Percentiles rank a stretch among this genome's conserved stretches.
phyloP scores from a whole-genome alignment of 305 asterid species.

The Striga hermonthica region DNA sequence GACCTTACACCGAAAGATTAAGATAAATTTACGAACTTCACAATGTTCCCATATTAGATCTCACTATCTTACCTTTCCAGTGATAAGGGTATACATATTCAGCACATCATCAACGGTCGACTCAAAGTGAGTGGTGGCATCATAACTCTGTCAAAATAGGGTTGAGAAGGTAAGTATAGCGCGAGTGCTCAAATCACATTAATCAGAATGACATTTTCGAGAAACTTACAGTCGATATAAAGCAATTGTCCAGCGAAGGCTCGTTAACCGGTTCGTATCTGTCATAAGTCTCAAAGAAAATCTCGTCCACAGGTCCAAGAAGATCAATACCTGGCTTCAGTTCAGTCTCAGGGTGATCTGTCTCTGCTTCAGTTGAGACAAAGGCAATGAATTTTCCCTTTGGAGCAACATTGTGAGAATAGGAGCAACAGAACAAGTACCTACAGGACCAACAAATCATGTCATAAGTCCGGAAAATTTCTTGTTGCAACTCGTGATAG shows the following conservation, averaged over 20 bases:
- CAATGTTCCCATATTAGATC: no score
- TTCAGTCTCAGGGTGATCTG: conserved; percentile 72
- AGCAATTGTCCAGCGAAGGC: conserved; percentile 70
- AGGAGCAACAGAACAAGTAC: conserved; percentile 84
- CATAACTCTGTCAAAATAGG: conserved; percentile 69
- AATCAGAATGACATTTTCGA: conserved; percentile 21
- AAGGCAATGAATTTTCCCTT: conserved; percentile 82
- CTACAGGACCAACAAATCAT: conserved; percentile 38
- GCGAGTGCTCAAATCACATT: conserved; percentile 11
- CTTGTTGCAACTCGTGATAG: neutral
- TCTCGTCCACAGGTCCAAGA: conserved; percentile 81
- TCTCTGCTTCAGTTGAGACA: conserved; percentile 82
- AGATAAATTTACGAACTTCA: no score
- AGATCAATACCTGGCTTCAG: conserved; percentile 77
- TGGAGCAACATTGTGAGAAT: conserved; percentile 86
- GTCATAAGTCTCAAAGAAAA: conserved; percentile 70
- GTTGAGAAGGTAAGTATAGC: conserved; percentile 16
- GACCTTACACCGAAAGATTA: no score
- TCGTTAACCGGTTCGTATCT: conserved; percentile 61
- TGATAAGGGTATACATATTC: conserved; percentile 74
- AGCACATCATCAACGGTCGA: conserved; percentile 81
- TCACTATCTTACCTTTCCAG: conserved; percentile 64
- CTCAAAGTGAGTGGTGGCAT: conserved; percentile 90
- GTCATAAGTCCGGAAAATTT: conserved; percentile 7
- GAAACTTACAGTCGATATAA: conserved; percentile 64